phyloP scores from a whole-genome alignment of 1,284 basidiomycete species.

The Fomitopsis betulina region DNA sequence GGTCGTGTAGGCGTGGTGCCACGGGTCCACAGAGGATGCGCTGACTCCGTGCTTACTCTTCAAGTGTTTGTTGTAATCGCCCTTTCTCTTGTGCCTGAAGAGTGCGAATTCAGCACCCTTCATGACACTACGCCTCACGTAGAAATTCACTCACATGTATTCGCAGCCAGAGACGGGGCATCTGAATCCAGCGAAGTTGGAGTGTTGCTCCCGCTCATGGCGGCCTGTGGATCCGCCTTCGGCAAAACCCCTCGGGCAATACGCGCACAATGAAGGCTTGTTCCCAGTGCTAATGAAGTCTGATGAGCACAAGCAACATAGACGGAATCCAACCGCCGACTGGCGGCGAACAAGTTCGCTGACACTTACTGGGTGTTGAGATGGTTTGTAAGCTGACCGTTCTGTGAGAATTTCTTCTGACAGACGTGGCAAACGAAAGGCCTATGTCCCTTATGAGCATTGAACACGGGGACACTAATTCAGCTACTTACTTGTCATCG shows the following conservation, averaged over 20 bases:
- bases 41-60: not conserved
- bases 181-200: constrained; percentile 2
- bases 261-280: constrained; percentile 47
- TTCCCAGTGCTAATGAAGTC: constrained; percentile 37
- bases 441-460: not conserved
- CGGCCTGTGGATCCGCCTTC: constrained; percentile 52
- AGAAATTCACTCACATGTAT: not conserved
- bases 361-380: constrained; percentile 49
- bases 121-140: not conserved
- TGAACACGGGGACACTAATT: not conserved
- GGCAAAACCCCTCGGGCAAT: constrained; percentile 43
- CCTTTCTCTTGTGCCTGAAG: constrained; percentile 11
- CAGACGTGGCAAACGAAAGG: constrained; percentile 28
- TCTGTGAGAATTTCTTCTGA: constrained; percentile 47
- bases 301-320: not conserved
- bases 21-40: not conserved
- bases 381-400: constrained; percentile 52
- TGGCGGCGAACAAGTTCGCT: not conserved
- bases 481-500: not conserved
- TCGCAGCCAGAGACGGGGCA: constrained; percentile 8
- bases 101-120: not conserved
- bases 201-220: constrained; percentile 14
- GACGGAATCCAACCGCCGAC: not conserved
- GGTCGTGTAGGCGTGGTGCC: not conserved
- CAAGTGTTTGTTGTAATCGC: constrained; percentile 11